These are phyloP conservation scores for Lactarius quietus DNA, from an alignment of 768 basidiomycete genomes.

Conservation along the genomic window DNA sequence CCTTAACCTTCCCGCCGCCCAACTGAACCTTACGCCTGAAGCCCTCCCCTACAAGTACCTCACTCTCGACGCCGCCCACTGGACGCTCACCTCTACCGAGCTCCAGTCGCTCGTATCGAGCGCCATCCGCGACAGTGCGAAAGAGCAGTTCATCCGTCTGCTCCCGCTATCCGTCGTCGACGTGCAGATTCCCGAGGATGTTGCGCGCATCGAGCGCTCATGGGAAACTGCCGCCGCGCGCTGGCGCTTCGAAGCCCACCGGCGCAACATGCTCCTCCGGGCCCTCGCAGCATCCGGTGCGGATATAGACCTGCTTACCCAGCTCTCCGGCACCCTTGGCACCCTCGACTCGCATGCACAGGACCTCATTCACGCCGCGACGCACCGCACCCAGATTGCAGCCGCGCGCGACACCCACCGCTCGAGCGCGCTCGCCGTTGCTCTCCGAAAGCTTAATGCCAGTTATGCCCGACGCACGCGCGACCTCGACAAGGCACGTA, in stretches of 20 bases:
- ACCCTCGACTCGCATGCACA: slow-evolving; percentile 29
- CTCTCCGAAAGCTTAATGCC: slow-evolving; percentile 73
- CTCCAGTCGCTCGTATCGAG: slow-evolving; percentile 25
- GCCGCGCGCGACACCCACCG: slow-evolving; percentile 61
- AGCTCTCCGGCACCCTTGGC: slow-evolving; percentile 19
- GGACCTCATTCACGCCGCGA: slow-evolving; percentile 53
- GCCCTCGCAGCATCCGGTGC: slow-evolving; percentile 23
- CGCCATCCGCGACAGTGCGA: slow-evolving; percentile 27
- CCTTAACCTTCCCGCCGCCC: slow-evolving; percentile 12
- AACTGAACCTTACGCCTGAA: slow-evolving; percentile 16
- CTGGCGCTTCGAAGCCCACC: slow-evolving; percentile 26
- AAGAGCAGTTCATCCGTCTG: slow-evolving; percentile 26
- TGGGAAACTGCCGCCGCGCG: slow-evolving; percentile 17
- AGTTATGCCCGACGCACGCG: slow-evolving; percentile 63
- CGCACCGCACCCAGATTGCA: slow-evolving; percentile 63
- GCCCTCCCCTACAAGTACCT: slow-evolving; percentile 24
- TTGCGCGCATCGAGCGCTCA: slow-evolving; percentile 6
- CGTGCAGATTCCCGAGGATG: slow-evolving; percentile 6
- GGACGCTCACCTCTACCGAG: slow-evolving; percentile 26
- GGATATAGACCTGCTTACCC: slow-evolving; percentile 19
- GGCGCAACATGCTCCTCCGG: slow-evolving; percentile 24
- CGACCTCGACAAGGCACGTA: slow-evolving; percentile 49
- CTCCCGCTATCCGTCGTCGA: slow-evolving; percentile 21
- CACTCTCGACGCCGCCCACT: slow-evolving; percentile 27
- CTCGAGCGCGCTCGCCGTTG: slow-evolving; percentile 74